These are phyloP conservation scores for Brassica juncea DNA, from an alignment of 345 rosid genomes.

Conservation along the genomic window DNA sequence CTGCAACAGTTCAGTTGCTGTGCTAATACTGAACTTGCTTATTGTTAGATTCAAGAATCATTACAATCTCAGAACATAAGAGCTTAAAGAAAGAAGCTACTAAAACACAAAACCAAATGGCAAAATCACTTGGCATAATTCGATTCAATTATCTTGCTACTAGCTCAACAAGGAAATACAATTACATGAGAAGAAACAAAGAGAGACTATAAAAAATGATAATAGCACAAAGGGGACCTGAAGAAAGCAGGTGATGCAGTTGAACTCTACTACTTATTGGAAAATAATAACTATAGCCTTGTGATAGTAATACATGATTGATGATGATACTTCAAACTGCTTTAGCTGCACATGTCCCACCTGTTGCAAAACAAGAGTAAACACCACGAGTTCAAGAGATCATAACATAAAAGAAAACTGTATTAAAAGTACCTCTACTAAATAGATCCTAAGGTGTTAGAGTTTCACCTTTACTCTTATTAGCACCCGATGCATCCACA, in stretches of 20 bases:
- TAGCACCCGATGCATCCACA: slow-evolving; percentile 49
- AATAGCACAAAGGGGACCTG: background rate
- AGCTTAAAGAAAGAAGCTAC: background rate
- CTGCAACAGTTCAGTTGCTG: background rate
- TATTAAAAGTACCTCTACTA: background rate
- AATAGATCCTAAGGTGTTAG: slow-evolving; percentile 2
- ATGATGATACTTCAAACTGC: slow-evolving; percentile 26
- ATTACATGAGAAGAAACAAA: background rate
- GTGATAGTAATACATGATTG: background rate
- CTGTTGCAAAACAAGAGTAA: slow-evolving; percentile 21
- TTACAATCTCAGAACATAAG: background rate
- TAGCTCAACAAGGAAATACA: slow-evolving; percentile 2
- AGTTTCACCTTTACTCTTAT: slow-evolving; percentile 66
- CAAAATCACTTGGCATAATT: background rate
- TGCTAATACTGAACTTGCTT: background rate
- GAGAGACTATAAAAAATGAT: slow-evolving; percentile 7
- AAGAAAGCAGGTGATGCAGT: slow-evolving; percentile 12
- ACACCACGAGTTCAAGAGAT: slow-evolving; percentile 19
- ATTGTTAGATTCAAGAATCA: background rate
- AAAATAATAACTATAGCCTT: background rate
- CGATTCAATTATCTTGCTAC: background rate
- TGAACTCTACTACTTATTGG: slow-evolving; percentile 29
- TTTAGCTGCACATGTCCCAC: slow-evolving; percentile 17
- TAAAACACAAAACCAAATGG: background rate
- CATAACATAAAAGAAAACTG: background rate